Evolutionary conservation across 148 eudicot genomes (phyloP).

Genomic region (Agrostemma githago): DNA sequence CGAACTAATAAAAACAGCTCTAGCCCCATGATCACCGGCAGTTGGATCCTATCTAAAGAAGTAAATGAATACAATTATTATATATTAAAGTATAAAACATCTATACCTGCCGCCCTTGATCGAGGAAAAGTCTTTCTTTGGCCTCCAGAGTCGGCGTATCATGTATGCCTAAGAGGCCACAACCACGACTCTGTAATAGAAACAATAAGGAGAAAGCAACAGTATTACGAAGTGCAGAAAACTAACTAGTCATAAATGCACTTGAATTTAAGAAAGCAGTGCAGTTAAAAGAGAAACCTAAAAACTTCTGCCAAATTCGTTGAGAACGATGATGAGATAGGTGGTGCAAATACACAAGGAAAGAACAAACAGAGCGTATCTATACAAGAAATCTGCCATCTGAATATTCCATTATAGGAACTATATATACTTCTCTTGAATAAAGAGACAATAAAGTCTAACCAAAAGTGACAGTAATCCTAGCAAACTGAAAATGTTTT

Average conservation of each 20-base stretch:
- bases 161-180: conserved; percentile 81
- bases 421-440: neutral
- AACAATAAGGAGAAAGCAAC: neutral
- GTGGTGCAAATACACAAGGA: neutral
- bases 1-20: neutral
- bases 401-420: neutral
- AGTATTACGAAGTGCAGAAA: neutral
- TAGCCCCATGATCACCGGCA: neutral
- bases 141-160: conserved; percentile 91
- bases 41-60: neutral
- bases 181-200: conserved; percentile 81
- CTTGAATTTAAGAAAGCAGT: neutral
- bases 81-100: no score
- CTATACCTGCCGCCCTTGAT: conserved; percentile 98
- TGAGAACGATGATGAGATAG: neutral
- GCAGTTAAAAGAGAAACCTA: neutral
- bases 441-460: neutral
- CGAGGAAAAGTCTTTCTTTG: conserved; percentile 80
- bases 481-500: neutral
- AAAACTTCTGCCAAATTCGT: neutral
- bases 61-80: conserved; percentile 1
- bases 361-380: neutral
- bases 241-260: neutral
- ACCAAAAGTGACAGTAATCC: neutral
- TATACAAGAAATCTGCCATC: neutral